phyloP scores from a whole-genome alignment of 31 red algal genomes.

The Asparagopsis taxiformis region DNA sequence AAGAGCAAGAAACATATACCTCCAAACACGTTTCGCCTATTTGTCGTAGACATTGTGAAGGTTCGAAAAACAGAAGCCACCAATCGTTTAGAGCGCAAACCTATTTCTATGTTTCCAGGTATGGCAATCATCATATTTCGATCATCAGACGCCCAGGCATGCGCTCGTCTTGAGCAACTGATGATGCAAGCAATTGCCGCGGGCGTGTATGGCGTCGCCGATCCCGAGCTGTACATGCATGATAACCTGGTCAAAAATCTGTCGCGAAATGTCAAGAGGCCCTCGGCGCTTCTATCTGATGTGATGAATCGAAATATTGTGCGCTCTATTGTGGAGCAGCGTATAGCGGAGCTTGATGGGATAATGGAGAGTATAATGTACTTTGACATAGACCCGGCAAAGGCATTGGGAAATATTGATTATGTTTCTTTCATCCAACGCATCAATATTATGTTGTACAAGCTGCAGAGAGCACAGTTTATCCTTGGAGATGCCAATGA shows the following conservation, averaged over 20 bases:
- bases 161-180: conserved; percentile 23
- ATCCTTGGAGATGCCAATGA: conserved; percentile 33
- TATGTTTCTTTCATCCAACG: conserved; percentile 50
- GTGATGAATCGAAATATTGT: conserved; percentile 27
- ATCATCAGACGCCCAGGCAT: conserved; percentile 28
- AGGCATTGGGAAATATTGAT: conserved; percentile 39
- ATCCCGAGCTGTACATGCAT: conserved; percentile 57
- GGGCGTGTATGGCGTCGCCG: conserved; percentile 62
- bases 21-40: conserved; percentile 49
- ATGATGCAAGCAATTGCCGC: conserved; percentile 41
- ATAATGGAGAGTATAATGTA: conserved; percentile 48
- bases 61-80: conserved; percentile 15
- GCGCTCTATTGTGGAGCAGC: conserved; percentile 33
- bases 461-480: conserved; percentile 34
- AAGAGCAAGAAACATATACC: conserved; percentile 7
- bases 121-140: conserved; percentile 54
- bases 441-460: conserved; percentile 58
- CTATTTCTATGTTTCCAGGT: conserved; percentile 44
- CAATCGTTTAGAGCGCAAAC: conserved; percentile 35
- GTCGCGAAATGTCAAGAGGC: conserved; percentile 8
- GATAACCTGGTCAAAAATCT: neutral
- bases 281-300: conserved; percentile 30
- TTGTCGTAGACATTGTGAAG: conserved; percentile 46
- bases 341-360: conserved; percentile 36
- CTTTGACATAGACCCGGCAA: conserved; percentile 61